These are phyloP conservation scores for Cutaneotrichosporon spelunceum DNA, from an alignment of 1,284 basidiomycete genomes.

Conservation along the genomic window DNA sequence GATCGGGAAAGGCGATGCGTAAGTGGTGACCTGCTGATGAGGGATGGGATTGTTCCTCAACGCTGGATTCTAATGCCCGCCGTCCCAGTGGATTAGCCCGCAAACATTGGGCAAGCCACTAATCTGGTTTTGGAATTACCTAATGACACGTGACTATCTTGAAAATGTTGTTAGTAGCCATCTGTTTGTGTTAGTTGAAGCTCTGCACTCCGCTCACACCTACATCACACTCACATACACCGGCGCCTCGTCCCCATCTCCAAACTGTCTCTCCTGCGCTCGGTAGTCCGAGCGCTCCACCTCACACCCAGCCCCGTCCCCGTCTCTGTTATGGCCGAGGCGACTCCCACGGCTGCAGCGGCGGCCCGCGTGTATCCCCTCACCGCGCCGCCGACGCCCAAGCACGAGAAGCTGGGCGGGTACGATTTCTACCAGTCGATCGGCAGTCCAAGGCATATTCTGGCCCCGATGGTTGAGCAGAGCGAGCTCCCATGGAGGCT, in stretches of 20 bases:
- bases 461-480: constrained; percentile 98
- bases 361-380: constrained; percentile 2
- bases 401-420: constrained; percentile 61
- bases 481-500: constrained; percentile 92
- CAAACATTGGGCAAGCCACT: background rate
- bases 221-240: background rate
- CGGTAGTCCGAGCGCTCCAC: constrained; percentile 10
- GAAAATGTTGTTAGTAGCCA: constrained; percentile 6
- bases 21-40: background rate
- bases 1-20: background rate
- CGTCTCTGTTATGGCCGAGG: background rate
- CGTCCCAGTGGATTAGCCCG: background rate
- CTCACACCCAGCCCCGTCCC: background rate
- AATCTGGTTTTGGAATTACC: background rate
- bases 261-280: constrained; percentile 17
- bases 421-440: constrained; percentile 80
- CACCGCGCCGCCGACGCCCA: constrained; percentile 4
- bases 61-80: background rate
- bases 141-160: constrained; percentile 4
- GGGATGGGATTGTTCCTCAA: background rate
- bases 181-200: background rate
- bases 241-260: background rate
- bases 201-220: background rate
- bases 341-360: background rate
- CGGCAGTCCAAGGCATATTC: constrained; percentile 79